Base-by-base conservation (phyloP, 331 rosid species). In the Pyrus hybrid region DNA sequence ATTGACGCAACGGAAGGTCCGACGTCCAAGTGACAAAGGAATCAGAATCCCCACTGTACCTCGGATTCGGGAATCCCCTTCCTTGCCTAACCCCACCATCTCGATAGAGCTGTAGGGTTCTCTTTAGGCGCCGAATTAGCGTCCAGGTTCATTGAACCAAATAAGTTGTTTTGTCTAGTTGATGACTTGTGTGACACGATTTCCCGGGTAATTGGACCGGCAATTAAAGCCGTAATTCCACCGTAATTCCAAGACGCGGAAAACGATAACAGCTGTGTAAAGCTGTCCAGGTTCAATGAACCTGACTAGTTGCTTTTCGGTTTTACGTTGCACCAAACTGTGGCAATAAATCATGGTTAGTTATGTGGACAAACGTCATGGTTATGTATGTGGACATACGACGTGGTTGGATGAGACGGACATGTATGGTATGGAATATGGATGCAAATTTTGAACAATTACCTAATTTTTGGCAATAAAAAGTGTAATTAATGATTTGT, bases 231-330 rank as follows among this genome's bases (percentile, higher is more conserved):
- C 14, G 16, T 43, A 0, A 12, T 43, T 43, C 16, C 2, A 4
- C 49, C 14, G 16, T 43, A 0, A 12, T 43, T 43, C 16, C 0
- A 4, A 16, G 12, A 12, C 6, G 49, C 56, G 71, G 25, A 49
- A 62, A 37, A 35, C 35, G 45, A 13, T 7, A 18, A 3, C 29
- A 8, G 51, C 18, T 8, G 57, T 17, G 22, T 29, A 8, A 35
- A 43, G 7, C n/a, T 35, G 87, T 85, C 96, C 75, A 82, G 82
- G 63, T 87, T 89, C 96, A 84, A 75, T 82, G 88, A 77, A 90
- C 60, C 77, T 29, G 3, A 1, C 53, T 16, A 5, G 6, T 4
- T 28, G 30, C 30, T 16, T 29, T 22, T 3, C 2, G 2, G 6
- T 29, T 30, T 1, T 28, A 32, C 49, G 78, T 56, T 56, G n/a